Conservation (phyloP, 306 rosid genomes). For the Rosa chinensis region DNA sequence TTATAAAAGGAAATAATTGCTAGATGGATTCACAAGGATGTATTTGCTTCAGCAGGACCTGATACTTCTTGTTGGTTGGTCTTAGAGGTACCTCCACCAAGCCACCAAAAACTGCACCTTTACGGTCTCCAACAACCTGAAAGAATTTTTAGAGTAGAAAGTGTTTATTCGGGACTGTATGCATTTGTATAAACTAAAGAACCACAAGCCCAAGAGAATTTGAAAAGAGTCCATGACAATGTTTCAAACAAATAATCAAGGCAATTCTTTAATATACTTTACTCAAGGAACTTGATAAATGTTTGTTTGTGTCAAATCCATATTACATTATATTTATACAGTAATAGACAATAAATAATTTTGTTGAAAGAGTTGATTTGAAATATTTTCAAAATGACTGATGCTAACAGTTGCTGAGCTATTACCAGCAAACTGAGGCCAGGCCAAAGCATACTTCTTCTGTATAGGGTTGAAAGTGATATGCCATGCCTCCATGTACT, state of each 20-base stretch:
- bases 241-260: background rate
- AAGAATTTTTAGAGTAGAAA: background rate
- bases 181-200: background rate
- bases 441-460: conserved; percentile 87
- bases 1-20: conserved; percentile 7
- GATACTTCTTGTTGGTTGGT: conserved; percentile 75
- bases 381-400: background rate
- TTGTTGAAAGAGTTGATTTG: background rate
- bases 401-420: background rate
- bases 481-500: conserved; percentile 96
- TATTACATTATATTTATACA: background rate
- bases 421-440: conserved; percentile 89
- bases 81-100: conserved; percentile 86
- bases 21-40: conserved; percentile 22
- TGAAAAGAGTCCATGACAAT: background rate
- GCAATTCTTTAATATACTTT: background rate
- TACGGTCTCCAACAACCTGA: conserved; percentile 82
- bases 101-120: conserved; percentile 94
- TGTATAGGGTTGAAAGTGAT: conserved; percentile 78
- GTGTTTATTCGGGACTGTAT: background rate
- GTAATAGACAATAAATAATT: conserved; percentile 7
- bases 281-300: background rate
- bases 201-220: background rate
- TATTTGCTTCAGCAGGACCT: conserved; percentile 51
- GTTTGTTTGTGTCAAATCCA: background rate